Conservation (phyloP, 75 land plant genomes). For the Cryptomeria japonica region DNA sequence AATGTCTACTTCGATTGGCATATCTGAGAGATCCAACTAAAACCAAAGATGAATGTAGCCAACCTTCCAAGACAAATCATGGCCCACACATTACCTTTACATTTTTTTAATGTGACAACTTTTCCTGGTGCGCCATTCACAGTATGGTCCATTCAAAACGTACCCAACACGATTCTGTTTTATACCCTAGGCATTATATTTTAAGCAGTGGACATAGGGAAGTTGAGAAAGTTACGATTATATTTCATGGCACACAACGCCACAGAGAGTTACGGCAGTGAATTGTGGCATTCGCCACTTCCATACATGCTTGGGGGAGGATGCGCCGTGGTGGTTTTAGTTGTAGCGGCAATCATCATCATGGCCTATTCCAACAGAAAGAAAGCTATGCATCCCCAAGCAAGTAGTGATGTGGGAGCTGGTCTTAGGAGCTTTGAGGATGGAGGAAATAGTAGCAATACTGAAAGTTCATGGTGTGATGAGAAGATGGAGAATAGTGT, state of each 20-base stretch:
- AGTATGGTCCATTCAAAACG: too few relatives aligned
- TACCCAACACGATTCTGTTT: too few relatives aligned
- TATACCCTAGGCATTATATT: too few relatives aligned
- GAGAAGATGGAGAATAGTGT: neutral
- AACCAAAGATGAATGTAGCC: neutral
- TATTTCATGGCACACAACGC: neutral
- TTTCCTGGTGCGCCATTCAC: neutral
- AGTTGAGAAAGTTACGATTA: neutral
- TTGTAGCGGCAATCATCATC: neutral
- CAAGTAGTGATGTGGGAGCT: neutral
- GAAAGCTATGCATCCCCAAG: neutral
- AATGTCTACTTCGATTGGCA: too few relatives aligned
- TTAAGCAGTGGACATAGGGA: too few relatives aligned
- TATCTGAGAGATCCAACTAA: too few relatives aligned
- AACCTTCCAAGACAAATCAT: neutral
- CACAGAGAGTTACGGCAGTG: neutral
- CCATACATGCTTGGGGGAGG: neutral
- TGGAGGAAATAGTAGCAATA: neutral
- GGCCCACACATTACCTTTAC: neutral
- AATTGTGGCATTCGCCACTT: neutral
- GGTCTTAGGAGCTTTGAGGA: neutral
- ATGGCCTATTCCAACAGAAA: neutral
- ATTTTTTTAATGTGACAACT: too few relatives aligned
- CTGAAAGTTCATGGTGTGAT: neutral
- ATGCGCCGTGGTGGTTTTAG: neutral